Percentiles rank a stretch among this genome's conserved stretches.
Evolutionary conservation across 192 early-diverging fungal species (phyloP).

Genomic region (Entomortierella beljakovae): DNA sequence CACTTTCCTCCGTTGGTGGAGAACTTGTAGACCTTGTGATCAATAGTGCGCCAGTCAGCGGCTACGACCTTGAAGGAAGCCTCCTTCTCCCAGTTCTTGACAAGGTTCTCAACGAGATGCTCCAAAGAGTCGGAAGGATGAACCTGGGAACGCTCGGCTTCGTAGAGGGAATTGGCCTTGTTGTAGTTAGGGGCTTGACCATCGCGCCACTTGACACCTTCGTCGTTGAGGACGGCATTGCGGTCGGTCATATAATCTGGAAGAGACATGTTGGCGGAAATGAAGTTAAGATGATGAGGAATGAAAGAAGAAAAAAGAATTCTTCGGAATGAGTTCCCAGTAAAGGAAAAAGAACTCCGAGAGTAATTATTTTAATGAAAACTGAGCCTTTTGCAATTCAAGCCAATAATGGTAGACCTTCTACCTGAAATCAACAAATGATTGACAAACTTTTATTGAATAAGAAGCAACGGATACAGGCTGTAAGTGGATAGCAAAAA

Average conservation of each 20-base stretch:
- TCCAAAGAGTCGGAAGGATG: conserved; percentile 56
- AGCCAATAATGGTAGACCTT: no score
- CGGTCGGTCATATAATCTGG: conserved; percentile 62
- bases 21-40: conserved; percentile 55
- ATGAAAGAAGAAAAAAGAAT: no score
- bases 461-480: no score
- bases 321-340: no score
- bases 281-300: background rate
- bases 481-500: no score
- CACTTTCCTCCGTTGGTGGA: conserved; percentile 55
- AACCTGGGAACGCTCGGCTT: conserved; percentile 46
- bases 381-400: no score
- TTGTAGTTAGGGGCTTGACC: conserved; percentile 55
- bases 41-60: conserved; percentile 58
- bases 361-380: no score
- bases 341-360: no score
- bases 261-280: conserved; percentile 20
- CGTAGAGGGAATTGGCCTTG: conserved; percentile 57
- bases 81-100: conserved; percentile 66
- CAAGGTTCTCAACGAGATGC: conserved; percentile 55
- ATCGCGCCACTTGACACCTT: conserved; percentile 57
- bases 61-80: conserved; percentile 56
- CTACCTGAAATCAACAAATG: no score
- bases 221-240: conserved; percentile 58
- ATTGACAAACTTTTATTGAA: no score